phyloP scores from a whole-genome alignment of 495 filamentous ascomycete genomes.

The Chaetomium tenue region DNA sequence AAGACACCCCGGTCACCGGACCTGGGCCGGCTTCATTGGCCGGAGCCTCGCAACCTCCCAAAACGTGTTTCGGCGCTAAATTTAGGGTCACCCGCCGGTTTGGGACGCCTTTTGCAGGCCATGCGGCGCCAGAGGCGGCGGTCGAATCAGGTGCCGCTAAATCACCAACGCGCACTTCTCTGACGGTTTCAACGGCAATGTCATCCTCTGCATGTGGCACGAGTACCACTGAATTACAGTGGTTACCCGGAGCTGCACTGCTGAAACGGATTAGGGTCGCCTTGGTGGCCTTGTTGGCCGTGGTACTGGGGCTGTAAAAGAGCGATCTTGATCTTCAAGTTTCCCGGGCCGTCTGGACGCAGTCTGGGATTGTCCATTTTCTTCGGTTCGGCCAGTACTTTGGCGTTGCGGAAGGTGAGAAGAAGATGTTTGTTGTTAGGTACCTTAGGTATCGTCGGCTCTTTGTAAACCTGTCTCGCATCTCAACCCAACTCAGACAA shows the following conservation, averaged over 20 bases:
- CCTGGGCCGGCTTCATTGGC: conserved; percentile 10
- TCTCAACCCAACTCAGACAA: too few species aligned
- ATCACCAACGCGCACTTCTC: conserved; percentile 16
- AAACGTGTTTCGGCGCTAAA: conserved; percentile 24
- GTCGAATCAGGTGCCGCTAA: conserved; percentile 15
- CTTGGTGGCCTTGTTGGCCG: conserved; percentile 8
- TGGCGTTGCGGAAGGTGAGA: too few species aligned
- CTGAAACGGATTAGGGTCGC: conserved; percentile 6
- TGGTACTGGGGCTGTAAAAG: neutral
- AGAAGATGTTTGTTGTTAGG: too few species aligned
- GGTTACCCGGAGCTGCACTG: neutral
- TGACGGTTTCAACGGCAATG: neutral
- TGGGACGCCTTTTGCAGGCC: conserved; percentile 14
- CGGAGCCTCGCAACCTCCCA: conserved; percentile 9
- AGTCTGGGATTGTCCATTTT: neutral
- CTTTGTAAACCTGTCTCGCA: too few species aligned
- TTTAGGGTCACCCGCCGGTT: conserved; percentile 23
- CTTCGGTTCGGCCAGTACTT: too few species aligned
- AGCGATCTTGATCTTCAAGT: neutral
- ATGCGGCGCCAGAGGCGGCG: conserved; percentile 14
- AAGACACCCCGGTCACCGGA: conserved; percentile 20
- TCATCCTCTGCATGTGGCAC: conserved; percentile 9
- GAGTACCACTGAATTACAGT: neutral
- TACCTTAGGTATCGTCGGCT: too few species aligned
- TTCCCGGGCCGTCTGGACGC: neutral